phyloP scores from a whole-genome alignment of 164 flowering plant genomes.

The Magnolia kwangsiensis region DNA sequence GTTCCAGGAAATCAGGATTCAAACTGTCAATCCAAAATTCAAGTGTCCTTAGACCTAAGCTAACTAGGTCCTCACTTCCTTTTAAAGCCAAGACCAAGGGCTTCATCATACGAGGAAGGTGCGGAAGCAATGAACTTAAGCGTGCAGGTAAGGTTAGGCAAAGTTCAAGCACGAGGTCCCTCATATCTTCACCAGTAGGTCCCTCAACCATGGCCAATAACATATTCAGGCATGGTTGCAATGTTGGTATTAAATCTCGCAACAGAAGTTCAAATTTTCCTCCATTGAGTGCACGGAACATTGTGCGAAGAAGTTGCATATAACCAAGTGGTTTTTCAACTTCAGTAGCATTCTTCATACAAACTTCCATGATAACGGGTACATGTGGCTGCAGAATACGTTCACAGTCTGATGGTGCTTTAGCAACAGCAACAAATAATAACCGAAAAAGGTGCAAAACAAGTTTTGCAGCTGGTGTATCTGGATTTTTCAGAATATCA shows the following conservation, averaged over 20 bases:
- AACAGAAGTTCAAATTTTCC: conserved; percentile 87
- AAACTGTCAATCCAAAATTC: conserved; percentile 98
- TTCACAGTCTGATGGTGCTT: conserved; percentile 89
- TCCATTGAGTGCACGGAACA: conserved; percentile 89
- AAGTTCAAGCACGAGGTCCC: conserved; percentile 87
- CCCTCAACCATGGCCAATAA: conserved; percentile 93
- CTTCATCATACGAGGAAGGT: conserved; percentile 91
- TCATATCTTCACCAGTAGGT: conserved; percentile 90
- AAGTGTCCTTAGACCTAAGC: conserved; percentile 83
- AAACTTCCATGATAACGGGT: conserved; percentile 84
- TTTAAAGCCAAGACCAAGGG: conserved; percentile 89
- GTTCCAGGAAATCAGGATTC: conserved; percentile 98
- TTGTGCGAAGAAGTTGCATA: conserved; percentile 87
- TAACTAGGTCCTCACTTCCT: conserved; percentile 87
- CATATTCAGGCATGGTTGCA: conserved; percentile 94
- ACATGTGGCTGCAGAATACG: conserved; percentile 96
- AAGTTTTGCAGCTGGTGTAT: conserved; percentile 78
- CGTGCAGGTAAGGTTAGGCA: conserved; percentile 93
- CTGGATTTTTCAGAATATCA: conserved; percentile 86
- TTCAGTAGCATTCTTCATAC: conserved; percentile 89
- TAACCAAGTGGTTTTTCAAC: conserved; percentile 91
- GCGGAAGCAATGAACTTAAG: conserved; percentile 88
- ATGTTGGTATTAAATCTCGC: conserved; percentile 68
- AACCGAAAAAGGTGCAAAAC: conserved; percentile 89
- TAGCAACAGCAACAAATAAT: conserved; percentile 82